Base-by-base conservation (phyloP, 495 filamentous ascomycete genomes). In the Glarea lozoyensis region DNA sequence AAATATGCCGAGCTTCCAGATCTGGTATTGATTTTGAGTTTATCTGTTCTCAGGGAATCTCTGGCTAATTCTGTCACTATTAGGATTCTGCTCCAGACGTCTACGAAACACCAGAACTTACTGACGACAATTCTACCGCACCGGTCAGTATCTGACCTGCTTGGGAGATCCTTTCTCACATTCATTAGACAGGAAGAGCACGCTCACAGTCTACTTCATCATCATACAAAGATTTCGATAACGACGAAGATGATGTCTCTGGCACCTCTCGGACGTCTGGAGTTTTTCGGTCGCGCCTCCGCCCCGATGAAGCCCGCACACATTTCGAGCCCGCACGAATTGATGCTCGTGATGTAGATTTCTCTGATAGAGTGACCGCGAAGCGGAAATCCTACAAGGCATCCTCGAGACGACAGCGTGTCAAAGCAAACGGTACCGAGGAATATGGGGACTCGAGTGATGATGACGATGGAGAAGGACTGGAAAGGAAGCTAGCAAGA, bases 61-160 rank as follows among this genome's bases (percentile, higher is more conserved):
- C 47, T 60, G 40, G 60, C 42, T 38, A 32, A 16, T 33, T 36
- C 22, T 13, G 30, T 37, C 24, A 3, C 15, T 46, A n/a, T 29
- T 29, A 92, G 87, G 89, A 96, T 58, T 80, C 78, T 18, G 86
- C 88, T 18, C 89, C 88, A 60, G 89, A 94, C 57, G 83, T 93
- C 54, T 96, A 96, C 66, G 89, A 94, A 65, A 95, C 89, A 35
- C 89, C 89, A 54, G 87, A 92, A 45, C 67, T 94, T 50, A 86
- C 78, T 18, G 86, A 95, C 54, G 89, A 92, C 58, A 81, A 72
- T 39, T 94, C 87, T 20, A 96, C 88, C 27, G 59, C 86, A 44
- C 86, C 76, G 22, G 86, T 93, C 57, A 49, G 65, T 55, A 33
- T 2, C 12, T 37, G 7, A 6, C 11, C 22, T 20, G 17, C 12